Evolutionary conservation across 2,329 filamentous ascomycete genomes (phyloP), one percentile per base, ranked within the genome.

Genomic region (Paramyrothecium roridum): DNA sequence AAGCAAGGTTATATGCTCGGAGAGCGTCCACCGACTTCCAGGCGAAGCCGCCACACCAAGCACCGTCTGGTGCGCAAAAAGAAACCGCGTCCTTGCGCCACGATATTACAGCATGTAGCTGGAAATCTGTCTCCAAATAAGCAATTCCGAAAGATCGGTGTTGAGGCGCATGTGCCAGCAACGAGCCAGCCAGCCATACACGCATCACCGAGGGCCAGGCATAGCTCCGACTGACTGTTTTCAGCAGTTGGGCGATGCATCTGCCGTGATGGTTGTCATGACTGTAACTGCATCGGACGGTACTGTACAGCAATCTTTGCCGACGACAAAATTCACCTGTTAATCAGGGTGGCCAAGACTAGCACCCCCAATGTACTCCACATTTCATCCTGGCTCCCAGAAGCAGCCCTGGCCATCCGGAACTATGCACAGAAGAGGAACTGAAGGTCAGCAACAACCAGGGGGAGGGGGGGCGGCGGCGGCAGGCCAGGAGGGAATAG

Each of bases 201-300:
- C 10, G 26, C 26, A 10, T 30, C 26, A 10, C 26, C 26, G 26
- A 30, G 6, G 26, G 26, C 26, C 10, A 30, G 6, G 26, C 26
- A 6, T 30, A 30, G 26, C 26, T 10, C 26, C 26, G 26, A 30
- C 26, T 30, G 26, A 30, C 26, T 30, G 26, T 30, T 30, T 30
- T 30, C 4, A 4, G 26, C 10, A 30, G 26, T 30, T 10, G 26
- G 26, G 26, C 26, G 10, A 10, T 4, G 46, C 45, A 50, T 50
- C 49, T 23, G 48, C 45, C 20, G 46, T 54, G 12, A 46, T 56
- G 50, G 46, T 54, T 56, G 54, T 37, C 51, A n/a, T n/a, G 47
- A 46, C 4, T 10, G 10, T 4, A 4, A 30, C 26, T 30, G 26
- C 26, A 30, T 30, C 10, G 26, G 26, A 30, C 26, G 26, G 26